Evolutionary conservation across 2,329 filamentous ascomycete genomes (phyloP), one percentile per base, ranked within the genome.

Genomic region (Colletotrichum endophyticum): DNA sequence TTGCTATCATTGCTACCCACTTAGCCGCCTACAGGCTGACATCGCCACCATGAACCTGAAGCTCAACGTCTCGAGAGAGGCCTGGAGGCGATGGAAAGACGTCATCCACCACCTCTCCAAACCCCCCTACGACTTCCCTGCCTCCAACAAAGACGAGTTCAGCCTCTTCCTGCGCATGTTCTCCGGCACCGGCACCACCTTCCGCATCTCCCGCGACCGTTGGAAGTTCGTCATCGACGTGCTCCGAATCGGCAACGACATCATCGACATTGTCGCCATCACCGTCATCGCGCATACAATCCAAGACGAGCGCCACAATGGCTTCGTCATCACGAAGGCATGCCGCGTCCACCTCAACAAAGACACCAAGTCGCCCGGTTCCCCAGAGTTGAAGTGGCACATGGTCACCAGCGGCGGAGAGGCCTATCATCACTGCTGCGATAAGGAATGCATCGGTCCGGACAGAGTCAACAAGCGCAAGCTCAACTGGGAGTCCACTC

Each of bases 151-250:
- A 6, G 36, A 25, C 4, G 27, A 69, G 19, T 66, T 77, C 5
- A 49, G 49, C 7, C 22, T 22, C 2, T 19, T 67, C 28, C 34
- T 77, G 13, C 25, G 34, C 3, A 49, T 59, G n/a, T 71, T 67
- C 25, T 7, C 8, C 3, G 75, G 75, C 3, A n/a, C 63, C 4
- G 71, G 75, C 22, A 77, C 62, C 53, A 74, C 71, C 22, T 73
- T 77, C 36, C 61, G 70, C 2, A 15, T 62, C n/a, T 39, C 53
- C 6, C 36, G 36, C 2, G 53, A 63, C 2, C 8, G 9, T 1
- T 71, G 62, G 61, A 70, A 67, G 8, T 70, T 77, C 16, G 39
- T 74, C 11, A 22, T 77, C 30, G 75, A 77, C 7, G 62, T 67
- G 1, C 49, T 67, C 9, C 75, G 71, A 11, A 4, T 22, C 3